Evolutionary conservation across 78 protist species (phyloP).

Genomic region (Dictyostelium firmibasis): DNA sequence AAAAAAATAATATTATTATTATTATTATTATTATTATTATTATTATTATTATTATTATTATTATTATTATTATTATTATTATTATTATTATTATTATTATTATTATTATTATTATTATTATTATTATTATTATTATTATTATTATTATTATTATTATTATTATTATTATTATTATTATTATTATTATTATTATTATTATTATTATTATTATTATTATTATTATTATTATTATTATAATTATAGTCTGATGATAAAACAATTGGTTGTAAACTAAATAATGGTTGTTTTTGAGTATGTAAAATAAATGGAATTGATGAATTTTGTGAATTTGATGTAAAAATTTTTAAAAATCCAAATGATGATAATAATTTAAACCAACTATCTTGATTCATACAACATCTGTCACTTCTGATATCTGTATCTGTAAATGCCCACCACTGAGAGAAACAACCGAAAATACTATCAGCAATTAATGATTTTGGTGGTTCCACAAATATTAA

Average conservation of each 20-base stretch:
- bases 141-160: no score
- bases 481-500: slow-evolving; percentile 3
- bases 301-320: not conserved
- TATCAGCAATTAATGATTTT: not conserved
- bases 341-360: not conserved
- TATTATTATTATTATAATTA: no score
- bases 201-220: no score
- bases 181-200: no score
- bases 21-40: no score
- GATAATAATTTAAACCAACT: not conserved
- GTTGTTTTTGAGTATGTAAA: not conserved
- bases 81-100: no score
- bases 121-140: no score
- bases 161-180: no score
- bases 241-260: not conserved
- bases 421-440: not conserved
- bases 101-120: no score
- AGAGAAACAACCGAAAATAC: slow-evolving; percentile 42
- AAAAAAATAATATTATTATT: not conserved
- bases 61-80: no score
- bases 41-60: no score
- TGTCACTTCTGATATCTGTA: not conserved
- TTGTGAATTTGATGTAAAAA: not conserved
- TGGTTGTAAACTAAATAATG: not conserved
- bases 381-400: not conserved